Evolutionary conservation across 2,329 filamentous ascomycete genomes (phyloP).

Genomic region (Colletotrichum melonis): DNA sequence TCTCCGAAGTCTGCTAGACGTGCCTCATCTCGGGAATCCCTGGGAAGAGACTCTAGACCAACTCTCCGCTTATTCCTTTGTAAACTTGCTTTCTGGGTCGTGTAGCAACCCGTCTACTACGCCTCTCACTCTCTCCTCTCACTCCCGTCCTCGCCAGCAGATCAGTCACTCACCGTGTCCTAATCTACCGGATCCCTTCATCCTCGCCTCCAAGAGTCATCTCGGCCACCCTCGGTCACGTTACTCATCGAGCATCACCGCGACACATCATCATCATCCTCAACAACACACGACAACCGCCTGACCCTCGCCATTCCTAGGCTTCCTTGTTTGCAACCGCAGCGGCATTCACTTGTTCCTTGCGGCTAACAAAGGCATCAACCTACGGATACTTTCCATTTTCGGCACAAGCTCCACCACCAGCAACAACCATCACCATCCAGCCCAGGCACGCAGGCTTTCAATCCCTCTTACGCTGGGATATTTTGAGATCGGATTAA

Average conservation of each 20-base stretch:
- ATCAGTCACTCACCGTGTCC: slow-evolving; percentile 34
- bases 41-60: slow-evolving; percentile 43
- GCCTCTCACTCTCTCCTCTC: slow-evolving; percentile 33
- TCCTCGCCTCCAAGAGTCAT: slow-evolving; percentile 34
- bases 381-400: slow-evolving; percentile 19
- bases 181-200: slow-evolving; percentile 34
- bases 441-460: slow-evolving; percentile 27
- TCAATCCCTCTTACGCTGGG: slow-evolving; percentile 20
- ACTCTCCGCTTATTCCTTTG: slow-evolving; percentile 49
- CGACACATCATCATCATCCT: slow-evolving; percentile 16
- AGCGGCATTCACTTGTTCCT: slow-evolving; percentile 65
- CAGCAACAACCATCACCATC: background rate
- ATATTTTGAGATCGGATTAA: slow-evolving; percentile 11
- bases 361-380: slow-evolving; percentile 47
- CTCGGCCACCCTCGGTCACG: slow-evolving; percentile 32
- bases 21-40: slow-evolving; percentile 33
- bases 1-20: slow-evolving; percentile 64
- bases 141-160: slow-evolving; percentile 30
- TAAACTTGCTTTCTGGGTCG: slow-evolving; percentile 32
- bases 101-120: slow-evolving; percentile 27
- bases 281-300: slow-evolving; percentile 23
- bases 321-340: slow-evolving; percentile 41
- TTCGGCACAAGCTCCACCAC: slow-evolving; percentile 13
- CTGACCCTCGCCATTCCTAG: slow-evolving; percentile 36
- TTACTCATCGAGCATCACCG: slow-evolving; percentile 30